These are phyloP conservation scores for Cardamine occulta DNA, from an alignment of 345 rosid genomes.

Conservation along the genomic window DNA sequence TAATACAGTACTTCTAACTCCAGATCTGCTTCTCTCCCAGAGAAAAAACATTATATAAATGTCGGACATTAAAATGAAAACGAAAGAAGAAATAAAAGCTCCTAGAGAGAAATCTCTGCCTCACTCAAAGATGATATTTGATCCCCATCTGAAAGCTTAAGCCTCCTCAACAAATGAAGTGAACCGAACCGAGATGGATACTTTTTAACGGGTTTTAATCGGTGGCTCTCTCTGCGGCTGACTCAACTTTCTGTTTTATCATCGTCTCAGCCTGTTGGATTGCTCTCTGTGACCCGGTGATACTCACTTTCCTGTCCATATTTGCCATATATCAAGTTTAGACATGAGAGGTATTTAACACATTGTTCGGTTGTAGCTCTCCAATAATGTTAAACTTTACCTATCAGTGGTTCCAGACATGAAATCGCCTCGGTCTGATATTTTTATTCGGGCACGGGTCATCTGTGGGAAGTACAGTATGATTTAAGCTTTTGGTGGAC, in stretches of 20 bases:
- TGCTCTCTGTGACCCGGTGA: conserved; percentile 91
- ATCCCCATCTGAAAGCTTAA: conserved; percentile 36
- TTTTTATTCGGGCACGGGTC: conserved; percentile 92
- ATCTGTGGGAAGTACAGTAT: conserved; percentile 52
- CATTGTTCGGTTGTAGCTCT: not conserved
- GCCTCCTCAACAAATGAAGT: conserved; percentile 36
- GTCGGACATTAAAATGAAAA: conserved; percentile 7
- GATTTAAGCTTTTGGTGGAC: conserved; percentile 3
- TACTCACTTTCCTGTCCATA: conserved; percentile 83
- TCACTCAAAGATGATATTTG: conserved; percentile 34
- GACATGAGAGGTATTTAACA: conserved; percentile 15
- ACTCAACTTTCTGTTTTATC: conserved; percentile 93
- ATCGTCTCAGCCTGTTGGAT: conserved; percentile 82
- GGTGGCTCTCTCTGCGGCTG: conserved; percentile 75
- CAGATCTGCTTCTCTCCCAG: conserved; percentile 36
- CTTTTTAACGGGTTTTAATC: conserved; percentile 47
- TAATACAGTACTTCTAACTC: conserved; percentile 39
- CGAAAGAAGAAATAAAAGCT: conserved; percentile 32
- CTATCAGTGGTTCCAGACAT: conserved; percentile 90
- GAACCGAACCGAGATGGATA: conserved; percentile 8
- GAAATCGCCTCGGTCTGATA: conserved; percentile 97
- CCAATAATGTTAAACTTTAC: conserved; percentile 42
- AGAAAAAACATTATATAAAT: conserved; percentile 30
- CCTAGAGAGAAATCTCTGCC: conserved; percentile 36
- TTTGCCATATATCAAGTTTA: conserved; percentile 28